A percentile compares a stretch with the other conserved stretches of the same genome.
Conservation (phyloP, 768 basidiomycete species). For the Pisolithus orientalis region DNA sequence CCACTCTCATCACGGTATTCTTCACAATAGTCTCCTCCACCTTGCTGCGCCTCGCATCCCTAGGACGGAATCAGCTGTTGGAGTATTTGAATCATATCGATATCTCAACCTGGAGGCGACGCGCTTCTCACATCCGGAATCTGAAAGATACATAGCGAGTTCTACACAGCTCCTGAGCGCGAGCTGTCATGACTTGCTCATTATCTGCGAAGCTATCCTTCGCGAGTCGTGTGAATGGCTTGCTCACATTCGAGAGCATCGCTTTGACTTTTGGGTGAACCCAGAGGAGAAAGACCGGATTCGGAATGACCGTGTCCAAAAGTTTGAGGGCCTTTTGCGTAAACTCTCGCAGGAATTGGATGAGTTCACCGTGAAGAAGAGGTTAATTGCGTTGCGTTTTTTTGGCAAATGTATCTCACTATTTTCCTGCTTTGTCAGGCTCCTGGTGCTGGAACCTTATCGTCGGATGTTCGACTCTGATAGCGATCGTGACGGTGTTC, state of each 20-base stretch:
- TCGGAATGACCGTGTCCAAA: constrained; percentile 30
- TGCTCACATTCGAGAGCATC: constrained; percentile 28
- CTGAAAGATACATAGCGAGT: constrained; percentile 35
- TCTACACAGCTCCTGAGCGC: constrained; percentile 41
- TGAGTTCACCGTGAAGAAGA: constrained; percentile 41
- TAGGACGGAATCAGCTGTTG: constrained; percentile 51
- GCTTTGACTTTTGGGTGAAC: constrained; percentile 33
- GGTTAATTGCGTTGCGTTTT: constrained; percentile 31
- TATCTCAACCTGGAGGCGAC: constrained; percentile 64
- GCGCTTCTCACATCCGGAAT: constrained; percentile 43
- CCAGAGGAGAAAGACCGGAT: constrained; percentile 23
- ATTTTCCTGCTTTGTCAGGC: constrained; percentile 26
- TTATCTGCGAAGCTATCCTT: constrained; percentile 35
- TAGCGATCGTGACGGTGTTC: constrained; percentile 34
- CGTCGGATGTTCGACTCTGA: constrained; percentile 39
- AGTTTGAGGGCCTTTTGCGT: constrained; percentile 31
- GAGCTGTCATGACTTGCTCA: constrained; percentile 51
- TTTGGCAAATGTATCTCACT: background rate
- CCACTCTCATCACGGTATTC: constrained; percentile 23
- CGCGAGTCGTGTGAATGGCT: constrained; percentile 47
- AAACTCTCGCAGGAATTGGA: constrained; percentile 34
- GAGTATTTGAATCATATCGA: constrained; percentile 66
- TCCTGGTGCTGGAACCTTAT: constrained; percentile 56
- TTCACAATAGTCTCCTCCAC: constrained; percentile 36
- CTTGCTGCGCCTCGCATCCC: constrained; percentile 26